Conservation (phyloP, 2,329 filamentous ascomycete species). For the Lojkania enalia region DNA sequence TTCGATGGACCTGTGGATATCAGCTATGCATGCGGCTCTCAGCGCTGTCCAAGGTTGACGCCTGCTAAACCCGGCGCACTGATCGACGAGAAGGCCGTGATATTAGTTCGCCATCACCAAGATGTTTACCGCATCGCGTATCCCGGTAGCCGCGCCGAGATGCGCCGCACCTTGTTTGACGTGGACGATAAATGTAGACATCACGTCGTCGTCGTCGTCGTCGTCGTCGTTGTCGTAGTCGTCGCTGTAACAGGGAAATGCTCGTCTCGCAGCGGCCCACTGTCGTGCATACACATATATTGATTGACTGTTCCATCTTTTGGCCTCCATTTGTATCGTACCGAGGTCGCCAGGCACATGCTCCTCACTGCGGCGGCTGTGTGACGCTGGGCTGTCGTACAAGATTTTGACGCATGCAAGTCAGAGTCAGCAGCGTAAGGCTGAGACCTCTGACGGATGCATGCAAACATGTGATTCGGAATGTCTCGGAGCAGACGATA, state of each 20-base stretch:
- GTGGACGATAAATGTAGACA: no score
- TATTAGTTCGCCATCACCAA: no score
- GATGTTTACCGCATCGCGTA: constrained; percentile 3
- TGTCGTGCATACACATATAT: no score
- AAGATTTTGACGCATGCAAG: background rate
- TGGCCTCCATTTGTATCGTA: no score
- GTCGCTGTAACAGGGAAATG: no score
- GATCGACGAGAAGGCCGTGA: constrained; percentile 4
- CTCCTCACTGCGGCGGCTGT: background rate
- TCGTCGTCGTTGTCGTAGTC: no score
- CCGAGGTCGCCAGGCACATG: background rate
- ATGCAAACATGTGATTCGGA: background rate
- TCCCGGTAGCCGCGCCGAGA: constrained; percentile 6
- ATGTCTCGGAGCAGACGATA: background rate
- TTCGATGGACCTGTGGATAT: no score
- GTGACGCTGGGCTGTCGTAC: background rate
- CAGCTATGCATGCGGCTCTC: no score
- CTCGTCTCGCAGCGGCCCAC: no score
- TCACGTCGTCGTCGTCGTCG: no score
- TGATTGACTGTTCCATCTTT: no score
- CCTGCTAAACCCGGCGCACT: constrained; percentile 7
- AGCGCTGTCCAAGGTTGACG: no score
- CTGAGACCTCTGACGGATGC: background rate
- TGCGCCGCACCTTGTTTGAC: constrained; percentile 5
- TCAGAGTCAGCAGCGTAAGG: background rate